Evolutionary conservation across 345 rosid genomes (phyloP).

Genomic region (Euphorbia peplus): DNA sequence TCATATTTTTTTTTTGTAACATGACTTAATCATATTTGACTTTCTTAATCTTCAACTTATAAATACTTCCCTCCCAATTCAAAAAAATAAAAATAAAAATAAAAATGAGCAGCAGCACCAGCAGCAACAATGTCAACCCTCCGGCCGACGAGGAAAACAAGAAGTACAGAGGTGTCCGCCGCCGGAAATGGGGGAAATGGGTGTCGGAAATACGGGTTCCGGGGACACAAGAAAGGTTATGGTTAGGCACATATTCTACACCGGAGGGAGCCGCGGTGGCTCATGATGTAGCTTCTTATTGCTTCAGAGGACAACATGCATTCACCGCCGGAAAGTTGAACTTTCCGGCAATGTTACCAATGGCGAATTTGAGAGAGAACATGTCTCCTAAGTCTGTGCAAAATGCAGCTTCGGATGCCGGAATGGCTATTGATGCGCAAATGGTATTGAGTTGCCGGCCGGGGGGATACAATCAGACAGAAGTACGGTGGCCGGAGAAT

Average conservation of each 20-base stretch:
- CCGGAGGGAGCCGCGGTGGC: slow-evolving; percentile 79
- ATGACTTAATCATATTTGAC: too few species aligned
- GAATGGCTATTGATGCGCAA: slow-evolving; percentile 71
- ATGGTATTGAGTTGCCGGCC: slow-evolving; percentile 17
- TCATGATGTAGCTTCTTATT: slow-evolving; percentile 72
- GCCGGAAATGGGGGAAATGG: slow-evolving; percentile 95
- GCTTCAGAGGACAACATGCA: slow-evolving; percentile 46
- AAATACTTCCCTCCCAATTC: too few species aligned
- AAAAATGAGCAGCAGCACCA: background rate
- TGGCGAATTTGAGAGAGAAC: slow-evolving; percentile 24
- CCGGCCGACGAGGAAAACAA: slow-evolving; percentile 5
- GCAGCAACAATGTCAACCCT: slow-evolving; percentile 8
- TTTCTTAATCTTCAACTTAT: too few species aligned
- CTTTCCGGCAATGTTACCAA: slow-evolving; percentile 61
- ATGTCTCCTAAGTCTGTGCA: slow-evolving; percentile 67
- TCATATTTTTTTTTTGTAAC: too few species aligned
- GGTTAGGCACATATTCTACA: slow-evolving; percentile 75
- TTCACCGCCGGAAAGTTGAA: slow-evolving; percentile 30
- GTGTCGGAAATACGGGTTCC: slow-evolving; percentile 87
- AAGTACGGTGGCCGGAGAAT: too few species aligned
- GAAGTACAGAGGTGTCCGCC: slow-evolving; percentile 68
- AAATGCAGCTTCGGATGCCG: slow-evolving; percentile 79
- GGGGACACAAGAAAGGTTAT: slow-evolving; percentile 63
- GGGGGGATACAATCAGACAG: too few species aligned
- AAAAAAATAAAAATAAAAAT: background rate